These are phyloP conservation scores for Nemania abortiva DNA, from an alignment of 2,329 filamentous ascomycete species.

Conservation along the genomic window DNA sequence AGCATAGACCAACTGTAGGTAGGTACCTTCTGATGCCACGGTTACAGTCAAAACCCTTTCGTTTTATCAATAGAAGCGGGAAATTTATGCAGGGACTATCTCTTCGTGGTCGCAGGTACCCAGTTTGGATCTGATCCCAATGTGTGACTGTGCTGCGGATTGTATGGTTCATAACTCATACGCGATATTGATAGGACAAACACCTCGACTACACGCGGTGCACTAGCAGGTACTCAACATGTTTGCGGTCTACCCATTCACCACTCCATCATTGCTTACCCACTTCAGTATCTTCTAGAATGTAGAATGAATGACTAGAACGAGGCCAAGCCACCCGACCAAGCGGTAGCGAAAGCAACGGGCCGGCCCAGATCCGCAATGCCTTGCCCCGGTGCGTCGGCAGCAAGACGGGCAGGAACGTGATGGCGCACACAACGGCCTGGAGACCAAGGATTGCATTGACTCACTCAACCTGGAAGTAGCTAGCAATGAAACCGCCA, in stretches of 20 bases:
- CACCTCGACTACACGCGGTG: neutral
- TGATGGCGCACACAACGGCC: constrained; percentile 55
- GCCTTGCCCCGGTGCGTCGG: constrained; percentile 55
- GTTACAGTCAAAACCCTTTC: neutral
- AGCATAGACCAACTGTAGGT: neutral
- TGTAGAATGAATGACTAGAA: neutral
- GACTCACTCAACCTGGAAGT: constrained; percentile 66
- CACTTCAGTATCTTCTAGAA: neutral
- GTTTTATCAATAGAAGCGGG: neutral
- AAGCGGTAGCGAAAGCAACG: constrained; percentile 51
- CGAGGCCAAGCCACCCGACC: neutral
- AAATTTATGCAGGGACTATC: neutral
- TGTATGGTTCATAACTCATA: neutral
- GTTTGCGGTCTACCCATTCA: neutral
- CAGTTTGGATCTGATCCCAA: too few species aligned
- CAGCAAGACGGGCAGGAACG: constrained; percentile 53
- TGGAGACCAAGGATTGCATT: constrained; percentile 61
- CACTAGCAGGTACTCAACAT: neutral
- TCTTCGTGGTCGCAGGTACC: neutral
- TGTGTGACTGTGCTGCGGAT: neutral
- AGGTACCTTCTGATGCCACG: neutral
- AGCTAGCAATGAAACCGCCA: constrained; percentile 64
- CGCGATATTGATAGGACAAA: neutral
- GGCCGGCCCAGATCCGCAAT: constrained; percentile 53
- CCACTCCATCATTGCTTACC: neutral